These are phyloP conservation scores for Talaromyces funiculosus DNA, from an alignment of 2,329 filamentous ascomycete genomes.

Conservation along the genomic window DNA sequence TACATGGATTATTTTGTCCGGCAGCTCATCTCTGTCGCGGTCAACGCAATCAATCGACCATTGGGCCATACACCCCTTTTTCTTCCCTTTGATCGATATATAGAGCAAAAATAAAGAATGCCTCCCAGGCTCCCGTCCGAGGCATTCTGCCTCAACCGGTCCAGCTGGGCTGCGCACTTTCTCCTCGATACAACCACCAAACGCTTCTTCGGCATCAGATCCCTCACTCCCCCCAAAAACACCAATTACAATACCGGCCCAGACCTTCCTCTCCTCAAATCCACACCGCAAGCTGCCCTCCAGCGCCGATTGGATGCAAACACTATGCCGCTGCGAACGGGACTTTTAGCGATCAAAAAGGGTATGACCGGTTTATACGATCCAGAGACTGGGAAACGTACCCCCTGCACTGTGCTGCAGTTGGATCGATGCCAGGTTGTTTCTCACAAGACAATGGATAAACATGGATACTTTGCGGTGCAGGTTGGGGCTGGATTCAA, in stretches of 20 bases:
- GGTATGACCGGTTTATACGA: conserved; percentile 93
- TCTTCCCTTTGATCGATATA: conserved; percentile 10
- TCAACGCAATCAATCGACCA: not conserved
- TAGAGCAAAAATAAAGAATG: not conserved
- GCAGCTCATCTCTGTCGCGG: not conserved
- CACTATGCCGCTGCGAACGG: conserved; percentile 63
- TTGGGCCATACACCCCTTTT: not conserved
- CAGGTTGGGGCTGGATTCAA: conserved; percentile 77
- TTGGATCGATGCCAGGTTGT: conserved; percentile 88
- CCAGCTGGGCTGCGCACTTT: conserved; percentile 22
- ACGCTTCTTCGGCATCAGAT: conserved; percentile 50
- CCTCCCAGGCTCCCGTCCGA: conserved; percentile 16
- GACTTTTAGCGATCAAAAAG: conserved; percentile 81
- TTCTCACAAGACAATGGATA: conserved; percentile 71
- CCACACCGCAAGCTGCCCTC: conserved; percentile 55
- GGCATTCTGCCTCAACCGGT: conserved; percentile 27
- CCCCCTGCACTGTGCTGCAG: conserved; percentile 86
- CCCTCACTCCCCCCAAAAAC: conserved; percentile 49
- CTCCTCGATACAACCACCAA: conserved; percentile 21
- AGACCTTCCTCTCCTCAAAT: conserved; percentile 48
- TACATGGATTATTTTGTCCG: conserved; percentile 3
- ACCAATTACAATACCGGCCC: conserved; percentile 51
- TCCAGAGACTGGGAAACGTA: conserved; percentile 65
- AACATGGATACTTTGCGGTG: conserved; percentile 89
- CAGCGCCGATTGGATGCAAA: conserved; percentile 48